Evolutionary conservation across 306 rosid species (phyloP), one percentile per base, ranked within the genome.

Genomic region (Quillaja saponaria): DNA sequence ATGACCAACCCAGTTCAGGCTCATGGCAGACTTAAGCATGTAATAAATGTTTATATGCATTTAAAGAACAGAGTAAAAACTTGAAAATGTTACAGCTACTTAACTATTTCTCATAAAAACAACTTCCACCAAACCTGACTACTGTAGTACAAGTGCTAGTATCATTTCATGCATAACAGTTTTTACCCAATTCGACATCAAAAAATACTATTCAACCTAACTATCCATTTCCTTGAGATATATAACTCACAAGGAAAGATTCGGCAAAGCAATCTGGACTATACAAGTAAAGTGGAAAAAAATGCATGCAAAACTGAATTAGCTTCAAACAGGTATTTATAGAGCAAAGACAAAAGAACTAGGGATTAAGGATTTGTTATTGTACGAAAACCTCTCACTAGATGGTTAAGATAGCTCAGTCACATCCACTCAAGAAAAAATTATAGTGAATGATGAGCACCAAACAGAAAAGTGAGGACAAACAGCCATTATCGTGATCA

Each of bases 121-220:
- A 14, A 40, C 21, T 15, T n/a, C 28, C 40, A n/a, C 2, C n/a
- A n/a, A n/a, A n/a, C n/a, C n/a, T n/a, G n/a, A n/a, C 5, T 6
- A 21, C 10, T 51, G 52, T 20, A 41, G 33, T 41, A 5, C 13
- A 35, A 42, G 13, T 40, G 34, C 5, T 17, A 46, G 7, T 25
- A 25, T 40, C 6, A 41, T 41, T 4, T 11, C 50, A 55, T 44
- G 17, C 19, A 21, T 13, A 13, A 14, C 3, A 39, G 14, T 52
- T 38, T 2, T n/a, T 17, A 62, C 0, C 34, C 47, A 47, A 17
- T 18, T 17, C 13, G 49, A 49, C 21, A 49, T 2, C n/a, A n/a
- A n/a, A 21, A 15, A 49, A 28, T 49, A 41, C 41, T 10, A 69
- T 59, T 50, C 47, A 57, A 44, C 16, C 40, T 31, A 17, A 41